Evolutionary conservation across 2,329 filamentous ascomycete species (phyloP).

Genomic region (Teratosphaeria viscida): DNA sequence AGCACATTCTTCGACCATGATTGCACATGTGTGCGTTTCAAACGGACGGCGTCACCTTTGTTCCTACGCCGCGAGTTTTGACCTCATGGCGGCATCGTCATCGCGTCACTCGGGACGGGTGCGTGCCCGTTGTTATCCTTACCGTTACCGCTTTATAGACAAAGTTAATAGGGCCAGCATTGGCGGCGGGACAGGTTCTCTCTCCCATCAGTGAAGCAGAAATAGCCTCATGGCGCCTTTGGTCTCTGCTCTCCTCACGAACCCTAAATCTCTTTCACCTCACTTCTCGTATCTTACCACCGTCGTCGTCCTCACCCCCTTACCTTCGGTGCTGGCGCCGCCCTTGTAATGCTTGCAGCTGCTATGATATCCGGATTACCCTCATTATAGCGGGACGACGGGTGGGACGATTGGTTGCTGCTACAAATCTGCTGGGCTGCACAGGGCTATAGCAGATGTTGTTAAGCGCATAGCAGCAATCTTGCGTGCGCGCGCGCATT

Average conservation of each 20-base stretch:
- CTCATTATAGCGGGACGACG: not conserved
- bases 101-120: not conserved
- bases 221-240: not conserved
- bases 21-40: not conserved
- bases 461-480: conserved; percentile 2
- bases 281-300: not conserved
- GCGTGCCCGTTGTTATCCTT: not conserved
- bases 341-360: not conserved
- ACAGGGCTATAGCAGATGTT: conserved; percentile 2
- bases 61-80: not conserved
- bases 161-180: not conserved
- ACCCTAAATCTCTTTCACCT: not conserved
- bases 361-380: not conserved
- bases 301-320: not conserved
- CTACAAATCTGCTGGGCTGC: not conserved
- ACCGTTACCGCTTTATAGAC: not conserved
- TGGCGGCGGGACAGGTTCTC: not conserved
- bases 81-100: not conserved
- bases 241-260: not conserved
- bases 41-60: not conserved
- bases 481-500: conserved; percentile 1
- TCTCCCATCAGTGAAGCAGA: not conserved
- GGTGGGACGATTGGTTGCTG: not conserved
- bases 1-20: not conserved
- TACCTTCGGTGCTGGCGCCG: not conserved